Evolutionary conservation across 2,329 filamentous ascomycete species (phyloP).

Genomic region (Cryphonectria parasitica): DNA sequence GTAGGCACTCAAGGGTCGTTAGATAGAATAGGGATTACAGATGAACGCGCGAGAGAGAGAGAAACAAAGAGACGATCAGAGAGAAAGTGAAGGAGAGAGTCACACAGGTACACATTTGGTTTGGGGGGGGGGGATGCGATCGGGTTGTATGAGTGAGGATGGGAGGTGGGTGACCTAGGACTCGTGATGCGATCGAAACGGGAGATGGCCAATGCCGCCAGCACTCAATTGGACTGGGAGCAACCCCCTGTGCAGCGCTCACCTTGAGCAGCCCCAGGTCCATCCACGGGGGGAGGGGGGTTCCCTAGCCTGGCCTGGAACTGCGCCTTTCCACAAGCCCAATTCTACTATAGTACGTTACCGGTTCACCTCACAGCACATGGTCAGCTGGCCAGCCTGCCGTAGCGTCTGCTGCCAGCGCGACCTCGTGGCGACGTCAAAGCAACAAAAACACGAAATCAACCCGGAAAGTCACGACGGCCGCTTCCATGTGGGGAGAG

Average conservation of each 20-base stretch:
- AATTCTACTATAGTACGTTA: background rate
- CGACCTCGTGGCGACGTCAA: background rate
- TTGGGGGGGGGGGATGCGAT: background rate
- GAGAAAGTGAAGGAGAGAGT: background rate
- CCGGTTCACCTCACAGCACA: background rate
- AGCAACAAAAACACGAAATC: background rate
- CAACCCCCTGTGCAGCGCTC: background rate
- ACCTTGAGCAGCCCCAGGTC: background rate
- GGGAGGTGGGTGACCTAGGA: slow-evolving; percentile 6
- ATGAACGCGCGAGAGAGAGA: background rate
- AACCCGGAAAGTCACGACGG: background rate
- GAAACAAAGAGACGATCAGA: too few species aligned
- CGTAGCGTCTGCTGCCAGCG: background rate
- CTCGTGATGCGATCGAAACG: slow-evolving; percentile 16
- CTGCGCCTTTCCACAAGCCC: slow-evolving; percentile 8
- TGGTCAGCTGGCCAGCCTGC: slow-evolving; percentile 1
- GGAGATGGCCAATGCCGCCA: slow-evolving; percentile 2
- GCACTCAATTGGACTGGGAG: background rate
- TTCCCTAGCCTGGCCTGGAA: background rate
- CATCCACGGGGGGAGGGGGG: background rate
- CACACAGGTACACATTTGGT: background rate
- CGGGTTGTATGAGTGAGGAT: background rate
- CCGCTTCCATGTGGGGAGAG: background rate
- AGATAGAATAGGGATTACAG: background rate
- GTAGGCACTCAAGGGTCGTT: background rate